phyloP scores from a whole-genome alignment of 257 asterid genomes.

The Fraxinus americana region DNA sequence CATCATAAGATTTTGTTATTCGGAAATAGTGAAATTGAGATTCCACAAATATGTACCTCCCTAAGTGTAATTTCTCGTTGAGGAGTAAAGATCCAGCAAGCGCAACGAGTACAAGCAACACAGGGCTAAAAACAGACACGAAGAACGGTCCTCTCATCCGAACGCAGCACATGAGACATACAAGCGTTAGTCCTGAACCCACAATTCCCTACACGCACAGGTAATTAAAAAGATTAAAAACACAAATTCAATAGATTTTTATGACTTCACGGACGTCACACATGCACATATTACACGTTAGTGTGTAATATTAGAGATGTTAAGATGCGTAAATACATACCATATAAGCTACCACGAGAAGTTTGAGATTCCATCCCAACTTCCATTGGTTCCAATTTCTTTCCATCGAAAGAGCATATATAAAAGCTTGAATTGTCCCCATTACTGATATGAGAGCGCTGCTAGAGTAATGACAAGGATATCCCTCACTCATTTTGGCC shows the following conservation, averaged over 20 bases:
- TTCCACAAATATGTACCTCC: slow-evolving; percentile 26
- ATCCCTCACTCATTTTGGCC: slow-evolving; percentile 59
- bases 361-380: slow-evolving; percentile 64
- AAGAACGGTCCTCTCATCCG: slow-evolving; percentile 49
- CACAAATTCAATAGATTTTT: background rate
- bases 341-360: slow-evolving; percentile 49
- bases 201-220: slow-evolving; percentile 26
- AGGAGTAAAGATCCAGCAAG: slow-evolving; percentile 29
- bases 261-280: background rate
- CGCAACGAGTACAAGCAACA: slow-evolving; percentile 35
- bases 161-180: slow-evolving; percentile 4
- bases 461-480: slow-evolving; percentile 78
- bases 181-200: slow-evolving; percentile 27
- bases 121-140: slow-evolving; percentile 40
- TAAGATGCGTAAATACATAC: slow-evolving; percentile 34
- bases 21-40: background rate
- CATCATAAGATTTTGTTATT: background rate
- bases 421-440: slow-evolving; percentile 60
- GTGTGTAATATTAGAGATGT: too few relatives aligned
- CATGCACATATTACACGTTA: too few relatives aligned
- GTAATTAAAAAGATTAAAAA: background rate
- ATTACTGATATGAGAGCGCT: slow-evolving; percentile 55
- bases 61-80: slow-evolving; percentile 36
- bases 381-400: slow-evolving; percentile 63
- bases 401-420: slow-evolving; percentile 52